A percentile compares a stretch with the other conserved stretches of the same genome.
Conservation (phyloP, 2,329 filamentous ascomycete genomes). For the Sporothrix humicola region DNA sequence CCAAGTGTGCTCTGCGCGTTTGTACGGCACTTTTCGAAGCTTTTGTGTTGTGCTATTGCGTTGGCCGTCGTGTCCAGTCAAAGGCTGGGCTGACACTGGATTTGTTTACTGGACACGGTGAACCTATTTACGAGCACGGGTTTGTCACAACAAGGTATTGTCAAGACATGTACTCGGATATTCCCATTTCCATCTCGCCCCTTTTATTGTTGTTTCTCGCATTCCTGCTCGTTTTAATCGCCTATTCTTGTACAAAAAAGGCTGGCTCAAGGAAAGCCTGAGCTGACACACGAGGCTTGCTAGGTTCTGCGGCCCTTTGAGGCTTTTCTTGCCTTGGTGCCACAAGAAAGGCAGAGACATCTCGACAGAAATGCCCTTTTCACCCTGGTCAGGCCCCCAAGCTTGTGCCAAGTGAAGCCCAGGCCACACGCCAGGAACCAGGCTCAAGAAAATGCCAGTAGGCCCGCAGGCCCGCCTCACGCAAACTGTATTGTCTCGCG, state of each 20-base stretch:
- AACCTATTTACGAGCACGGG: not conserved
- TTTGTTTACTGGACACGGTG: slow-evolving; percentile 13
- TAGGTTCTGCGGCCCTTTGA: slow-evolving; percentile 14
- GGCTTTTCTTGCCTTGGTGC: slow-evolving; percentile 10
- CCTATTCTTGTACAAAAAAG: not conserved
- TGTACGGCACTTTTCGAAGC: not conserved
- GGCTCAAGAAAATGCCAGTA: not conserved
- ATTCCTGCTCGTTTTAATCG: slow-evolving; percentile 3
- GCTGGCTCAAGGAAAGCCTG: not conserved
- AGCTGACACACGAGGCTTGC: slow-evolving; percentile 5
- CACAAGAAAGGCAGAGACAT: slow-evolving; percentile 2
- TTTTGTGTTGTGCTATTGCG: not conserved
- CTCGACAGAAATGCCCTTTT: not conserved
- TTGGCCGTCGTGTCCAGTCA: slow-evolving; percentile 19
- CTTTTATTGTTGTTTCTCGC: slow-evolving; percentile 8
- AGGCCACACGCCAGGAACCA: not conserved
- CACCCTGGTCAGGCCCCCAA: not conserved
- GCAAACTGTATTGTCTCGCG: not conserved
- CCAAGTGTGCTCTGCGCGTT: not conserved
- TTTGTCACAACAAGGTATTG: not conserved
- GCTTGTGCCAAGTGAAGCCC: not conserved
- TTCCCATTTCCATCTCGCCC: not conserved
- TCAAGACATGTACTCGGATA: slow-evolving; percentile 3
- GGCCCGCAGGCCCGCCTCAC: slow-evolving; percentile 11
- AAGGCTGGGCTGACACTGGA: not conserved